Base-by-base conservation (phyloP, 2,329 filamentous ascomycete genomes). In the Colletotrichum falcatum region DNA sequence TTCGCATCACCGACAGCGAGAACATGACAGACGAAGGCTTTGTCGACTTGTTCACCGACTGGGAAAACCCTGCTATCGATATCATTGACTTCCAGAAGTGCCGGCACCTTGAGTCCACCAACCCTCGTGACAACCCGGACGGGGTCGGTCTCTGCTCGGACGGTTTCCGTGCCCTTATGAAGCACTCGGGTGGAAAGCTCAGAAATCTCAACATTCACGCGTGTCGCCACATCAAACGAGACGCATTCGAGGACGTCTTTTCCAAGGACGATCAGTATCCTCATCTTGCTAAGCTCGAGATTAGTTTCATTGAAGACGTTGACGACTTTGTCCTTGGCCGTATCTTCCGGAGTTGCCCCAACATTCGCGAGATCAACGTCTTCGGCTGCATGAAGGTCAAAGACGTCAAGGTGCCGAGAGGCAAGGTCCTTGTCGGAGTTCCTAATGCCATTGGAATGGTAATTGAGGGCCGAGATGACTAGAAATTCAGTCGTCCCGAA, bases 161-260 rank as follows among this genome's bases (percentile, higher is more conserved):
- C 7, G 94, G 92, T 0, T 95, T 98, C 82, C 84, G 87, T 73
- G 93, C 94, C 0, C 81, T 98, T 53, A 97, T 98, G 93, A 82
- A 84, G 0, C 95, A 98, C 78, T 97, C 94, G 0, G 93, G 93
- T 5, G 77, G 81, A 1, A 84, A 81, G 14, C 81, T 98, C 2
- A 85, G 86, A 70, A 83, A 87, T 49, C 83, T 98, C 42, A 93
- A 97, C 76, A 84, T 98, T n/a, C 89, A 93, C 18, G 93, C 92
- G 0, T 97, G 94, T 77, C 91, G 95, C 3, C 92, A 97, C 78
- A 95, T 98, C 73, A 87, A 89, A 1, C 85, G 87, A 42, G 82
- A 87, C 20, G 90, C 93, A 0, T 94, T 97, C 70, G 89, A 93
- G 72, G 86, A 91, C 12, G 91, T 92, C 0, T 98, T 98, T 76